These are phyloP conservation scores for Kodamaea alishanica DNA, from an alignment of 1,139 yeast species.

Conservation along the genomic window DNA sequence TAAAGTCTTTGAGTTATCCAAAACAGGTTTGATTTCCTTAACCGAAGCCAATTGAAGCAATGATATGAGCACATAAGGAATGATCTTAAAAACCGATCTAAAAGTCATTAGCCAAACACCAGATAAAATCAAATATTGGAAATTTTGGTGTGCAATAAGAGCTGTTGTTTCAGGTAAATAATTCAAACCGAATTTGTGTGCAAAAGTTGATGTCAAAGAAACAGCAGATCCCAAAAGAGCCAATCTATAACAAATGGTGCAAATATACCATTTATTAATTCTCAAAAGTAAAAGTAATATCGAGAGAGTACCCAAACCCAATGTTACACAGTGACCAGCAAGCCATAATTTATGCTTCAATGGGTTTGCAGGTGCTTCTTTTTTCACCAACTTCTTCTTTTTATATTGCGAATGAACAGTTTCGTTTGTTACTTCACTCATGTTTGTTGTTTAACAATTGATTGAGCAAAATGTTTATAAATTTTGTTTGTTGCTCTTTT, in stretches of 20 bases:
- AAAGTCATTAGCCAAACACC: constrained; percentile 60
- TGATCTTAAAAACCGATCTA: constrained; percentile 59
- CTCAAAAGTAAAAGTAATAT: constrained; percentile 45
- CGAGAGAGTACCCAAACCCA: constrained; percentile 50
- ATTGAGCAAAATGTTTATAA: too few relatives aligned
- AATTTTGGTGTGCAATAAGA: constrained; percentile 63
- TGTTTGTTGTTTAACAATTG: too few relatives aligned
- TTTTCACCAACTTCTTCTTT: constrained; percentile 39
- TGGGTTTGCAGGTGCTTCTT: constrained; percentile 35
- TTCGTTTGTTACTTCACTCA: constrained; percentile 17
- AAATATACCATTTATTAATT: constrained; percentile 42
- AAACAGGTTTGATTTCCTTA: constrained; percentile 40
- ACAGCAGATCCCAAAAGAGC: constrained; percentile 53
- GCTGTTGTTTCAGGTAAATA: constrained; percentile 55
- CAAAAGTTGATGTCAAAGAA: constrained; percentile 52
- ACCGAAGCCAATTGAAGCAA: constrained; percentile 49
- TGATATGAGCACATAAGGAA: constrained; percentile 58
- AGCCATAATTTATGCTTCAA: constrained; percentile 55
- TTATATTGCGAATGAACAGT: constrained; percentile 24
- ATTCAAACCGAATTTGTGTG: constrained; percentile 54
- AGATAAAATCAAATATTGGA: constrained; percentile 58
- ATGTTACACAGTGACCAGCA: constrained; percentile 52
- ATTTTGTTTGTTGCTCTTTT: constrained; percentile 1
- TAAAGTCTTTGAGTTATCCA: constrained; percentile 36
- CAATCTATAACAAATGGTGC: constrained; percentile 49